Percentiles rank a stretch among this genome's conserved stretches.
phyloP scores from a whole-genome alignment of 2,329 filamentous ascomycete genomes.

The Zasmidium citrigriseum region DNA sequence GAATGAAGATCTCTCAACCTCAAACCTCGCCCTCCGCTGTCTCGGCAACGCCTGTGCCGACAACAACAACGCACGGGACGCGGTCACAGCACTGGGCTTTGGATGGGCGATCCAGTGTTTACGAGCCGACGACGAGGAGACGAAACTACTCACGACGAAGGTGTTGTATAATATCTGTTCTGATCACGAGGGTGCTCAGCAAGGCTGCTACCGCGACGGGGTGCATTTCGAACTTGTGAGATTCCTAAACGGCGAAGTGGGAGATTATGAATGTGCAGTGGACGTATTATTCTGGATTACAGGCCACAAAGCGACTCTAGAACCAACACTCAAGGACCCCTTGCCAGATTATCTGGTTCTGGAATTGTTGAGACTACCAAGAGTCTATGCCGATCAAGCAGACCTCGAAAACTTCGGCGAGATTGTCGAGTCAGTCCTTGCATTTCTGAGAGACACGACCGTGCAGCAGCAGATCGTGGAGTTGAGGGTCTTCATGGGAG shows the following conservation, averaged over 20 bases:
- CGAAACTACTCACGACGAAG: conserved; percentile 33
- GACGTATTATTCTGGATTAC: conserved; percentile 32
- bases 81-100: conserved; percentile 29
- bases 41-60: conserved; percentile 36
- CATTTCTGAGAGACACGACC: conserved; percentile 26
- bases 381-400: conserved; percentile 8
- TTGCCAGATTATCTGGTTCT: conserved; percentile 16
- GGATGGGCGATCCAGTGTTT: conserved; percentile 21
- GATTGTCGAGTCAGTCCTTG: conserved; percentile 25
- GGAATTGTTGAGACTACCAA: conserved; percentile 15
- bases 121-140: conserved; percentile 4
- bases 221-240: conserved; percentile 21
- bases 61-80: conserved; percentile 28
- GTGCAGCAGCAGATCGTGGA: conserved; percentile 26
- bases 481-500: conserved; percentile 8
- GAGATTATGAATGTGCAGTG: conserved; percentile 1
- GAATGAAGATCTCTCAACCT: conserved; percentile 10
- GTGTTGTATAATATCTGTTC: conserved; percentile 49
- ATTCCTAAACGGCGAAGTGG: conserved; percentile 7
- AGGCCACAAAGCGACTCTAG: conserved; percentile 22
- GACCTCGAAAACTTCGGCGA: conserved; percentile 27
- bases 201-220: conserved; percentile 22
- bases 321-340: conserved; percentile 6
- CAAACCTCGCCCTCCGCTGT: conserved; percentile 27
- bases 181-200: conserved; percentile 30